Conservation (phyloP, 2,329 filamentous ascomycete genomes). For the Zymoseptoria tritici region DNA sequence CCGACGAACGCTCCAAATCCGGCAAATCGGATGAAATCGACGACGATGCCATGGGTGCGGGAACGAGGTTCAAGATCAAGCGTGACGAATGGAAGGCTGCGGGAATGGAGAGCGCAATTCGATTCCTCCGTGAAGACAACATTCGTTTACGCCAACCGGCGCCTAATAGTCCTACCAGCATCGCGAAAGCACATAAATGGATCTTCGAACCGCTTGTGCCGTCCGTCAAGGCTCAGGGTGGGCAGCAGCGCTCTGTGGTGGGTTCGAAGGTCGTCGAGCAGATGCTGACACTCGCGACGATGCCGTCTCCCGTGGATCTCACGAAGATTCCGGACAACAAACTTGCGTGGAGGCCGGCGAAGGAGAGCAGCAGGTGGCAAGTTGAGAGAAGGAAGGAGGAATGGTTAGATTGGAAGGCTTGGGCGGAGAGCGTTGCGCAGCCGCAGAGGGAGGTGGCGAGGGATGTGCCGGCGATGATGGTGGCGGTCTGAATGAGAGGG, state of each 20-base stretch:
- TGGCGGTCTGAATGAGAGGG: not conserved
- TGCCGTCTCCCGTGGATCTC: slow-evolving; percentile 54
- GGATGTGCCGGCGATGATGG: not conserved
- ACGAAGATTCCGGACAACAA: slow-evolving; percentile 50
- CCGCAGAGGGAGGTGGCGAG: not conserved
- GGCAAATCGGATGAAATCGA: slow-evolving; percentile 53
- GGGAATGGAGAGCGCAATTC: slow-evolving; percentile 56
- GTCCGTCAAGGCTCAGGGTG: slow-evolving; percentile 30
- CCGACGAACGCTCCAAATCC: slow-evolving; percentile 16
- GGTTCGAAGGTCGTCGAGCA: slow-evolving; percentile 57
- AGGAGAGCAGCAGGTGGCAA: slow-evolving; percentile 57
- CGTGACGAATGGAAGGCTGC: slow-evolving; percentile 60
- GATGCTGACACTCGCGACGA: slow-evolving; percentile 55
- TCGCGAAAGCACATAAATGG: slow-evolving; percentile 48
- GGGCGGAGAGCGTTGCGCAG: slow-evolving; percentile 4
- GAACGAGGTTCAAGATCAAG: slow-evolving; percentile 63
- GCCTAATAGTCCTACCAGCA: slow-evolving; percentile 12
- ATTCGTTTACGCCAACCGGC: slow-evolving; percentile 48
- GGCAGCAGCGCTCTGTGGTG: slow-evolving; percentile 40
- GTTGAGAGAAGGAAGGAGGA: slow-evolving; percentile 59
- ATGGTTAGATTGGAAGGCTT: slow-evolving; percentile 42
- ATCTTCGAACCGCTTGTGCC: slow-evolving; percentile 53
- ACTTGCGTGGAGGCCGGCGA: slow-evolving; percentile 59
- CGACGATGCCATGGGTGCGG: slow-evolving; percentile 61
- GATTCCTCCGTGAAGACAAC: slow-evolving; percentile 62